These are phyloP conservation scores for Phytopythium oedochilum DNA, from an alignment of 352 stramenopile genomes.

Conservation along the genomic window DNA sequence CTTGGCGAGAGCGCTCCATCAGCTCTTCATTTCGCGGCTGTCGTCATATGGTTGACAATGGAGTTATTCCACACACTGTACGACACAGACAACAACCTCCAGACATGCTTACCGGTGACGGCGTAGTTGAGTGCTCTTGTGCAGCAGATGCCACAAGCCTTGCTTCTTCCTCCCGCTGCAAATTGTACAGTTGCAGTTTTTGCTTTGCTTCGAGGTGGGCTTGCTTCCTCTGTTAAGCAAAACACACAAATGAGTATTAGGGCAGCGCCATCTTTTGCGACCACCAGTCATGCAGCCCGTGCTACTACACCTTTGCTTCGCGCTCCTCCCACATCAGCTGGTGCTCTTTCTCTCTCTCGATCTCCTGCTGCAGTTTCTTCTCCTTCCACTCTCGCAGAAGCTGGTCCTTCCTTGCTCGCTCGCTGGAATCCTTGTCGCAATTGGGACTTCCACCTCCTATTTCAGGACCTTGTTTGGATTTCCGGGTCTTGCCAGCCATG, in stretches of 20 bases:
- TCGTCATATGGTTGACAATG: background rate
- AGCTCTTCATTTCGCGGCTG: conserved; percentile 45
- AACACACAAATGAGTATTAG: conserved; percentile 1
- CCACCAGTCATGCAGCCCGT: background rate
- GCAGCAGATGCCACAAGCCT: conserved; percentile 9
- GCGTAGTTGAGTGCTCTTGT: conserved; percentile 10
- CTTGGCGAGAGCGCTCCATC: conserved; percentile 39
- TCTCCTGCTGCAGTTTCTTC: conserved; percentile 33
- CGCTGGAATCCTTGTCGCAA: conserved; percentile 1
- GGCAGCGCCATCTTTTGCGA: background rate
- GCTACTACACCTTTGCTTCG: background rate
- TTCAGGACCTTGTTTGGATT: background rate
- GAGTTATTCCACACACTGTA: background rate
- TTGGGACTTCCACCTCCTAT: background rate
- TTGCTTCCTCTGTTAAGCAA: conserved; percentile 35
- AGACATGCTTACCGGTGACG: conserved; percentile 20
- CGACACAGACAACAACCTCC: conserved; percentile 1
- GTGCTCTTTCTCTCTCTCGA: conserved; percentile 23
- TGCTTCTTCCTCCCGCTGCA: conserved; percentile 70
- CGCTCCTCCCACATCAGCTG: conserved; percentile 54
- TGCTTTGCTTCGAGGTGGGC: conserved; percentile 69
- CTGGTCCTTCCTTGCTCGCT: conserved; percentile 19
- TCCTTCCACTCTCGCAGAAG: conserved; percentile 37
- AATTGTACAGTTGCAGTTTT: conserved; percentile 66
- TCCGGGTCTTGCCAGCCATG: background rate